A percentile compares a stretch with the other conserved stretches of the same genome.
Conservation (phyloP, 1,284 basidiomycete genomes). For the Cryptococcus floricola region DNA sequence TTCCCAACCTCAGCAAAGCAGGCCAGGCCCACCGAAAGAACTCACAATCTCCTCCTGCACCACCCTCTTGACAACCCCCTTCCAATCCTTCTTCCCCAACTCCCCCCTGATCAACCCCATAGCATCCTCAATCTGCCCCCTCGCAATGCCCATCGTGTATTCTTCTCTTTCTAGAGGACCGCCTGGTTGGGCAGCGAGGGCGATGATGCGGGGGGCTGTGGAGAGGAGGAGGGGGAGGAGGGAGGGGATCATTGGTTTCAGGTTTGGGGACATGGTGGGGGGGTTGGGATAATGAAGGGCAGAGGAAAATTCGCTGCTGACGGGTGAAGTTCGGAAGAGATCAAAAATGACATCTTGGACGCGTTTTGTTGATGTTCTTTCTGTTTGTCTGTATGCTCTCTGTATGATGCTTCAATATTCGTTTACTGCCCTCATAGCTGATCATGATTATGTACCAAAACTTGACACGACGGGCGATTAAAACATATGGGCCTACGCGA, state of each 20-base stretch:
- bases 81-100: slow-evolving; percentile 24
- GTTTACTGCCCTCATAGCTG: too few relatives aligned
- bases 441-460: too few relatives aligned
- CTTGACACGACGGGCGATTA: too few relatives aligned
- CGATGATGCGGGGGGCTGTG: slow-evolving; percentile 13
- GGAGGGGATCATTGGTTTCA: slow-evolving; percentile 16
- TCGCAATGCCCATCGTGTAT: slow-evolving; percentile 33
- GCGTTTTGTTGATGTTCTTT: too few relatives aligned
- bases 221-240: slow-evolving; percentile 12
- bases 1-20: not conserved
- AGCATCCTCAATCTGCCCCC: slow-evolving; percentile 14
- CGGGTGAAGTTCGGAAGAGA: too few relatives aligned
- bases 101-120: slow-evolving; percentile 26
- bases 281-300: not conserved
- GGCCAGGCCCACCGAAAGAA: not conserved
- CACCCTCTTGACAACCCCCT: slow-evolving; percentile 45
- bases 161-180: slow-evolving; percentile 27
- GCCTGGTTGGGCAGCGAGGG: slow-evolving; percentile 19
- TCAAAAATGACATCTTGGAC: too few relatives aligned
- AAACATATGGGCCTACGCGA: too few relatives aligned
- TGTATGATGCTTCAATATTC: too few relatives aligned
- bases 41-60: slow-evolving; percentile 42
- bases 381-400: too few relatives aligned
- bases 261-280: not conserved
- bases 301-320: too few relatives aligned